Conservation (phyloP, 2,329 filamentous ascomycete species). For the Dothistroma septosporum region DNA sequence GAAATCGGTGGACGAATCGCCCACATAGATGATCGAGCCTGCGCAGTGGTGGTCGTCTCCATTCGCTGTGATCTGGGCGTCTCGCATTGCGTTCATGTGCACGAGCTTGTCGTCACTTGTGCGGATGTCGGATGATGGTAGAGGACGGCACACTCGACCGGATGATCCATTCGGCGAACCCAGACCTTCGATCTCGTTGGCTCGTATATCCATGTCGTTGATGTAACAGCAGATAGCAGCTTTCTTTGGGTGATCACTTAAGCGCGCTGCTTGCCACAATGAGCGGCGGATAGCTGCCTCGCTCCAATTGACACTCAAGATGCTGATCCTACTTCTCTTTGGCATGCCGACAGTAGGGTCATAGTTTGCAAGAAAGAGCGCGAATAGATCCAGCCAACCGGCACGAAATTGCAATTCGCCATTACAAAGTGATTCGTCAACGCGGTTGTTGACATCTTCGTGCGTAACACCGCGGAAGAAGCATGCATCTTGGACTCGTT, state of each 20-base stretch:
- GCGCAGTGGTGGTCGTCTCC: not conserved
- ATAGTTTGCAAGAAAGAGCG: constrained; percentile 16
- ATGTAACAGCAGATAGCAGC: constrained; percentile 10
- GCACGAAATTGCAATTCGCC: constrained; percentile 36
- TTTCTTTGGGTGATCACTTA: not conserved
- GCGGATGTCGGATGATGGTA: constrained; percentile 28
- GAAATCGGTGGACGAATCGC: constrained; percentile 48
- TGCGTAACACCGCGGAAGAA: constrained; percentile 40
- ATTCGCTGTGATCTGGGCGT: not conserved
- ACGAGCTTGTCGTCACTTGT: constrained; percentile 42
- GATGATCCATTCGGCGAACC: constrained; percentile 25
- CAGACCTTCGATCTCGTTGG: constrained; percentile 37
- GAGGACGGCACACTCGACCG: constrained; percentile 25
- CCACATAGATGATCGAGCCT: constrained; percentile 41
- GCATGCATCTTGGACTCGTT: constrained; percentile 37
- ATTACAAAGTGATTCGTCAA: constrained; percentile 30
- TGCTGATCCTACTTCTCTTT: constrained; percentile 24
- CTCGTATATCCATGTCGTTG: constrained; percentile 24
- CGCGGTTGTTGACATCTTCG: constrained; percentile 28
- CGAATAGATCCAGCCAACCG: constrained; percentile 37
- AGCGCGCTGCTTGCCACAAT: constrained; percentile 12
- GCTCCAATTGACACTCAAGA: constrained; percentile 50
- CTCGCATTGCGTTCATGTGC: constrained; percentile 22
- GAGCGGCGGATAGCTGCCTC: constrained; percentile 37
- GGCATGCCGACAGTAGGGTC: not conserved